A percentile compares a stretch with the other conserved stretches of the same genome.
Evolutionary conservation across 2,329 filamentous ascomycete species (phyloP).

Genomic region (Aspergillus unguis): DNA sequence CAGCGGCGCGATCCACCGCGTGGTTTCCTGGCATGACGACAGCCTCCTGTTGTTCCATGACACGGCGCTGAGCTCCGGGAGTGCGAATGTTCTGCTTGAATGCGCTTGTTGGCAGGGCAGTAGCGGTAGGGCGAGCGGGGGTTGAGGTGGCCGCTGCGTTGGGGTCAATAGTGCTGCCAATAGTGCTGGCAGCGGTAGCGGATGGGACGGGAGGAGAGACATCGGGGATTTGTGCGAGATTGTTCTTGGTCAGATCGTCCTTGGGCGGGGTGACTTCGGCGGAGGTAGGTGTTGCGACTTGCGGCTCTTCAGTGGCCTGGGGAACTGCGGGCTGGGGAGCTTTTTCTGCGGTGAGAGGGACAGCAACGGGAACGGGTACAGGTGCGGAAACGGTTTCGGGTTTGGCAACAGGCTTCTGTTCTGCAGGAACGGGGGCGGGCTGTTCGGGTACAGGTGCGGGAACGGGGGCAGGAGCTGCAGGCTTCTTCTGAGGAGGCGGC

Average conservation of each 20-base stretch:
- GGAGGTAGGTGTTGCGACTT: conserved; percentile 37
- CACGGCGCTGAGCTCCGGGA: conserved; percentile 77
- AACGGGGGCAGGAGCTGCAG: conserved; percentile 37
- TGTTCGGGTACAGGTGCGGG: conserved; percentile 12
- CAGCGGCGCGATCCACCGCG: conserved; percentile 84
- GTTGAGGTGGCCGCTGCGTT: conserved; percentile 52
- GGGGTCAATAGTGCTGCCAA: conserved; percentile 79
- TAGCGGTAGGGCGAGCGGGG: conserved; percentile 58
- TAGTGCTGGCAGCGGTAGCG: conserved; percentile 81
- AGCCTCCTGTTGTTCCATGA: conserved; percentile 93
- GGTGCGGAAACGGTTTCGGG: conserved; percentile 22
- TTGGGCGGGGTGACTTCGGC: conserved; percentile 63
- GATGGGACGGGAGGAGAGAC: conserved; percentile 72
- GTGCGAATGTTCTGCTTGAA: conserved; percentile 71
- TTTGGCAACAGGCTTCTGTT: conserved; percentile 17
- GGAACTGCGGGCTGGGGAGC: conserved; percentile 32
- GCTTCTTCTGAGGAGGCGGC: conserved; percentile 50
- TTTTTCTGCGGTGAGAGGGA: conserved; percentile 35
- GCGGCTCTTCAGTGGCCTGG: conserved; percentile 34
- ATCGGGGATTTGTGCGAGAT: conserved; percentile 87
- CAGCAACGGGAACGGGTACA: conserved; percentile 40
- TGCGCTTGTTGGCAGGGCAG: conserved; percentile 76
- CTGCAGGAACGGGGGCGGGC: conserved; percentile 26
- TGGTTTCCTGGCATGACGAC: conserved; percentile 98
- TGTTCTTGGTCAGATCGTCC: conserved; percentile 83